These are phyloP conservation scores for Dendrocalamus latiflorus DNA, from an alignment of 202 grass and related monocot species.

Conservation along the genomic window DNA sequence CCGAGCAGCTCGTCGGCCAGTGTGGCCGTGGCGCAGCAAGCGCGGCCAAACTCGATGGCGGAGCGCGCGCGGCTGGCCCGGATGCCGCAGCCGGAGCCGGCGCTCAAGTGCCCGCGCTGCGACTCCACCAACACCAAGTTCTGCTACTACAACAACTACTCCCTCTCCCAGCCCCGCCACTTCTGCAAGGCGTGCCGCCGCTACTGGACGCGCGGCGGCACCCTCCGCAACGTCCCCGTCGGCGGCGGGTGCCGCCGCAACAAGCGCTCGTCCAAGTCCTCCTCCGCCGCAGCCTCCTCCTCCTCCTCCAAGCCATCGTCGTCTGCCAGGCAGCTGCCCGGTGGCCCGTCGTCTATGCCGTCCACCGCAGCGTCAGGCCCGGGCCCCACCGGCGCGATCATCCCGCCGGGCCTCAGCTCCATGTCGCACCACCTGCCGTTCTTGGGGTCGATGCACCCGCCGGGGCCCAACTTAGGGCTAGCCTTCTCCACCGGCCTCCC, in stretches of 20 bases:
- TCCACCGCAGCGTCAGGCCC: neutral
- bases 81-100: conserved; percentile 66
- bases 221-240: conserved; percentile 83
- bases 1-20: conserved; percentile 37
- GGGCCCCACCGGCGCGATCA: conserved; percentile 1
- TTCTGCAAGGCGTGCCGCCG: conserved; percentile 96
- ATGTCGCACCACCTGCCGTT: conserved; percentile 65
- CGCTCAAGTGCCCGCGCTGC: conserved; percentile 71
- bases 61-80: conserved; percentile 71
- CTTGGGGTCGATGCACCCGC: conserved; percentile 51
- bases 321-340: neutral
- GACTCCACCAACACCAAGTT: conserved; percentile 77
- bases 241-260: conserved; percentile 88
- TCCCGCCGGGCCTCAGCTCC: conserved; percentile 24
- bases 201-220: conserved; percentile 88
- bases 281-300: conserved; percentile 18
- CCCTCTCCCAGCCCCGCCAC: conserved; percentile 86
- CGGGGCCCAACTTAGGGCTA: conserved; percentile 62
- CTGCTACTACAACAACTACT: conserved; percentile 97
- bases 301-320: conserved; percentile 49
- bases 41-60: conserved; percentile 60
- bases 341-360: neutral
- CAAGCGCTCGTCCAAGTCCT: conserved; percentile 62
- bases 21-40: neutral
- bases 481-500: conserved; percentile 53